A percentile compares a stretch with the other conserved stretches of the same genome.
Evolutionary conservation across 805 yeast species (phyloP).

Genomic region (Cyberlindnera galapagoensis): DNA sequence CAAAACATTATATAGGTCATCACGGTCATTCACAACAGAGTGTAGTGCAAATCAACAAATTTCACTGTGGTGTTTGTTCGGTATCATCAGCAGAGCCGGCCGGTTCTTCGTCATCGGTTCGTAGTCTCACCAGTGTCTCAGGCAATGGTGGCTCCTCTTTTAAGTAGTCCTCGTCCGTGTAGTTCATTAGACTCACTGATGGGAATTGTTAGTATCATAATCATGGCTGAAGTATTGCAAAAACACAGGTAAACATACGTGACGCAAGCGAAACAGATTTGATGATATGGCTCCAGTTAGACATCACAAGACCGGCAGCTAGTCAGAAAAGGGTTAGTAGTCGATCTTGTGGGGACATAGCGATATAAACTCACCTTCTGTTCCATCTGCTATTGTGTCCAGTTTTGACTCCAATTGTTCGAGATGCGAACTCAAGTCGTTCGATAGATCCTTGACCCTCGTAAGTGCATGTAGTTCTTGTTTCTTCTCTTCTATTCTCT

Average conservation of each 20-base stretch:
- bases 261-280: constrained; percentile 56
- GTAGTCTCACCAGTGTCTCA: constrained; percentile 57
- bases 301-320: constrained; percentile 50
- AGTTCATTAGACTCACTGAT: constrained; percentile 37
- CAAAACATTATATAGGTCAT: too few relatives aligned
- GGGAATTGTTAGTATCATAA: constrained; percentile 8
- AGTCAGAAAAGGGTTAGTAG: constrained; percentile 9
- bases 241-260: constrained; percentile 14
- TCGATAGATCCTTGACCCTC: constrained; percentile 41
- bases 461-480: constrained; percentile 45
- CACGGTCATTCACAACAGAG: too few relatives aligned
- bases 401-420: constrained; percentile 43
- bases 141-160: constrained; percentile 44
- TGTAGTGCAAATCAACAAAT: too few relatives aligned
- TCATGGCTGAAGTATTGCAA: background rate
- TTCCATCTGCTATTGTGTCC: constrained; percentile 42
- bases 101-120: constrained; percentile 43
- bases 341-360: background rate
- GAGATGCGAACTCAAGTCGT: constrained; percentile 38
- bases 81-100: too few relatives aligned
- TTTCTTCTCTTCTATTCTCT: constrained; percentile 35
- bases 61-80: too few relatives aligned
- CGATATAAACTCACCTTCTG: constrained; percentile 30
- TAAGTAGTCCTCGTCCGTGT: constrained; percentile 24
- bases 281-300: constrained; percentile 60